Base-by-base conservation (phyloP, 2,329 filamentous ascomycete species). In the Arachnopeziza araneosa region DNA sequence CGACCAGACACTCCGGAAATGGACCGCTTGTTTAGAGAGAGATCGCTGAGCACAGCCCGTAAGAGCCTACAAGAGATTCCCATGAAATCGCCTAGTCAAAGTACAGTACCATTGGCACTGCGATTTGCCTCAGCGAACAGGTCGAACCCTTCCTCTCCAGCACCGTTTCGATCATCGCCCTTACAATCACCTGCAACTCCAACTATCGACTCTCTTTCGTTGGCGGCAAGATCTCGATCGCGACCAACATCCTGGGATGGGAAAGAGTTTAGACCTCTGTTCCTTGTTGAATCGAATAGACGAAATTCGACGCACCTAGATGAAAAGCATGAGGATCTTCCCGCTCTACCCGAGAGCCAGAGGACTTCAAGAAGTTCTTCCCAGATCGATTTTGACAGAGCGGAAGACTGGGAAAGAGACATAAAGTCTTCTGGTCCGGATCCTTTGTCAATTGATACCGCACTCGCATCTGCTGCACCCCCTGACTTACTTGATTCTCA, bases 251-350 rank as follows among this genome's bases (percentile, higher is more conserved):
- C 83, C 0, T 87, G 84, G 84, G 84, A 86, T 52, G 83, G 75
- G 64, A 83, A 83, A 58, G 91, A 95, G 70, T 87, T 93, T 68
- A 87, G 89, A 66, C 93, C 93, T 0, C 77, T 97, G 9, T 93
- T 90, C 74, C 85, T 96, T 23, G 84, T 96, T 7, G 90, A 96
- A 72, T 74, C 69, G 21, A 71, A 72, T 17, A 64, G 36, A 44
- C 64, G 67, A 44, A 63, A 59, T 10, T 70, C 65, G 22, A 59
- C 60, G 17, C 61, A 63, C 22, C 50, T 61, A 12, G 54, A 68
- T 19, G 36, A 44, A 19, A 72, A 76, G 49, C 63, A 64, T 17
- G 74, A 77, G 24, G 77, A 78, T 55, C 68, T 74, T 53, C 80
- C 80, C 36, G 78, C 78, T n/a, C 71, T 83, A 12, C 80, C 80